These are phyloP conservation scores for Pseudogymnoascus sp. DNA, from an alignment of 2,329 filamentous ascomycete species.

Conservation along the genomic window DNA sequence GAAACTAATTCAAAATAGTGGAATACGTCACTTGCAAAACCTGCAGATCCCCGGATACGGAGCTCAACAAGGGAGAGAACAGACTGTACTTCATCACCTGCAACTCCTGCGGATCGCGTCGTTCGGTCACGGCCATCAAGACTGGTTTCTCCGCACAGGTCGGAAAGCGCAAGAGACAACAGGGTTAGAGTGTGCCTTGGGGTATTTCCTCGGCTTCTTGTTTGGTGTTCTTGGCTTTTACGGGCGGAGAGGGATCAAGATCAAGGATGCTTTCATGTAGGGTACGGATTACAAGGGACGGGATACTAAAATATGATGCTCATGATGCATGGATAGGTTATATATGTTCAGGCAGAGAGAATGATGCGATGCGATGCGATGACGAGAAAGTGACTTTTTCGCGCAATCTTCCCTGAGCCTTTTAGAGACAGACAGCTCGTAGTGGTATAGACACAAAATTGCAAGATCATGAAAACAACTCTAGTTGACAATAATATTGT, in stretches of 20 bases:
- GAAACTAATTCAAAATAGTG: constrained; percentile 34
- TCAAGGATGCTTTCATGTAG: constrained; percentile 7
- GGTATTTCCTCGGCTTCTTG: constrained; percentile 9
- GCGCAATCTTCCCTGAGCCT: not conserved
- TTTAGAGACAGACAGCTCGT: not conserved
- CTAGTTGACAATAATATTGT: not conserved
- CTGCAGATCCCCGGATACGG: constrained; percentile 87
- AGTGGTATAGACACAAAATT: constrained; percentile 3
- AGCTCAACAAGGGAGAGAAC: constrained; percentile 98
- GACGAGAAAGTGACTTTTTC: constrained; percentile 4
- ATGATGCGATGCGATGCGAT: constrained; percentile 1
- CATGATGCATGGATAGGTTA: constrained; percentile 7
- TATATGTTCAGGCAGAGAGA: not conserved
- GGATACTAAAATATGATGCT: constrained; percentile 7
- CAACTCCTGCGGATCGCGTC: constrained; percentile 76
- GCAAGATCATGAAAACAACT: not conserved
- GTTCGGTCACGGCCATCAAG: constrained; percentile 96
- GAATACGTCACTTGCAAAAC: constrained; percentile 99
- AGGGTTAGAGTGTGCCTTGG: constrained; percentile 50
- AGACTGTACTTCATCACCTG: constrained; percentile 98
- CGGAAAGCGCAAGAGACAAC: constrained; percentile 94
- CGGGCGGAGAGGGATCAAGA: constrained; percentile 5
- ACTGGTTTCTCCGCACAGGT: constrained; percentile 99
- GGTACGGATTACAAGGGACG: constrained; percentile 8
- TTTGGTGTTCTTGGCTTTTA: constrained; percentile 8